Percentiles rank a stretch among this genome's conserved stretches.
Conservation (phyloP, 2,329 filamentous ascomycete genomes). For the Penicillium sp. region DNA sequence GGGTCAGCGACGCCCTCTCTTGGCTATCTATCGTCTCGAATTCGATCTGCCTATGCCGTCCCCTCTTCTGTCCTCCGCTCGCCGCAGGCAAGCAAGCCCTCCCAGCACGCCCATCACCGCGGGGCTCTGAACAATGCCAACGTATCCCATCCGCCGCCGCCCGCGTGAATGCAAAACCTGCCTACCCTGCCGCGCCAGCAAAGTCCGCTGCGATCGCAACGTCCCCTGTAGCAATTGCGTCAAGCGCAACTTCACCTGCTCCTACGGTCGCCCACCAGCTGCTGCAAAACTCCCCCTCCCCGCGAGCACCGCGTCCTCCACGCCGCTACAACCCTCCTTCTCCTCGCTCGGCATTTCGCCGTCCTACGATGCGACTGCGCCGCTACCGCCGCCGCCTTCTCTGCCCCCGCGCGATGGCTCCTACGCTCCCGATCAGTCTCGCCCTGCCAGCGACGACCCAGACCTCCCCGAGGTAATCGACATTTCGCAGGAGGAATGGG, state of each 20-base stretch:
- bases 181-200: slow-evolving; percentile 51
- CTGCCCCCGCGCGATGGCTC: slow-evolving; percentile 20
- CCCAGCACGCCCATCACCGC: slow-evolving; percentile 14
- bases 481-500: slow-evolving; percentile 38
- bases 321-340: slow-evolving; percentile 21
- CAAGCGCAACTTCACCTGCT: slow-evolving; percentile 44
- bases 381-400: background rate
- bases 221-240: slow-evolving; percentile 45
- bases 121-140: slow-evolving; percentile 30
- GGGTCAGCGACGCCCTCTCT: slow-evolving; percentile 3
- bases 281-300: slow-evolving; percentile 19
- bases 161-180: slow-evolving; percentile 51
- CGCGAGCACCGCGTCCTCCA: slow-evolving; percentile 16
- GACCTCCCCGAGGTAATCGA: slow-evolving; percentile 32
- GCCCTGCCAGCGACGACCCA: slow-evolving; percentile 21
- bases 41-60: slow-evolving; percentile 18
- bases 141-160: slow-evolving; percentile 40
- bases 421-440: slow-evolving; percentile 23
- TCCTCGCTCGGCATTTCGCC: slow-evolving; percentile 16
- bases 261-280: slow-evolving; percentile 36
- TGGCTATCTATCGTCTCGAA: slow-evolving; percentile 2
- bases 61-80: slow-evolving; percentile 16
- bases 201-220: slow-evolving; percentile 52
- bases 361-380: slow-evolving; percentile 7
- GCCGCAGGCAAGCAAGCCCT: slow-evolving; percentile 15